phyloP scores from a whole-genome alignment of 2,329 filamentous ascomycete genomes.

The Hypomyces perniciosus region DNA sequence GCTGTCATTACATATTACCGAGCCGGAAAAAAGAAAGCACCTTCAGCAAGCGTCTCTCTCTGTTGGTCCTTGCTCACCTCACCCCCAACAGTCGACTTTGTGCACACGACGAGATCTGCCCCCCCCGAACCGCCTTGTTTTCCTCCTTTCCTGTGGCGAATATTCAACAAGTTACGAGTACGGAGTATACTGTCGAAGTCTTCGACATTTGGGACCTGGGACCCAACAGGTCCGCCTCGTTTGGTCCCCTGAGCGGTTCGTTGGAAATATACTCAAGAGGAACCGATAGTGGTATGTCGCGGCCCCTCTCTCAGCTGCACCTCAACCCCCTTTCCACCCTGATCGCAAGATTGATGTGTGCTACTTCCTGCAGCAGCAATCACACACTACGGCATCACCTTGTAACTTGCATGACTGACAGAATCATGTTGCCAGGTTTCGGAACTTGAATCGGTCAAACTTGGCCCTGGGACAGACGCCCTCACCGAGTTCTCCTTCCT shows the following conservation, averaged over 20 bases:
- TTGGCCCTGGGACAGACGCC: neutral
- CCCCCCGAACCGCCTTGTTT: slow-evolving; percentile 3
- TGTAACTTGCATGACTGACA: slow-evolving; percentile 3
- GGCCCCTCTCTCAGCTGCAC: slow-evolving; percentile 1
- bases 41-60: neutral
- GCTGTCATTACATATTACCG: slow-evolving; percentile 8
- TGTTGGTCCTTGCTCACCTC: slow-evolving; percentile 1
- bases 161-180: slow-evolving; percentile 1
- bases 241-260: slow-evolving; percentile 5
- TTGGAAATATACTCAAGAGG: slow-evolving; percentile 3
- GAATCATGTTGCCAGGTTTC: slow-evolving; percentile 4
- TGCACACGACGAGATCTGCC: neutral
- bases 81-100: no score
- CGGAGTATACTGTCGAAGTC: neutral
- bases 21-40: slow-evolving; percentile 8
- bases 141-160: slow-evolving; percentile 1
- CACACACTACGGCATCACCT: neutral
- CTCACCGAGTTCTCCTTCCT: no score
- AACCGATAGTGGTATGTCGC: slow-evolving; percentile 7
- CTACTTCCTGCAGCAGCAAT: no score
- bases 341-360: neutral
- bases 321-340: slow-evolving; percentile 1
- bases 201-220: slow-evolving; percentile 8
- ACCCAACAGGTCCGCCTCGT: slow-evolving; percentile 9
- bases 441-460: slow-evolving; percentile 12